Evolutionary conservation across 768 basidiomycete species (phyloP).

Genomic region (Nevesoporus exiguus): DNA sequence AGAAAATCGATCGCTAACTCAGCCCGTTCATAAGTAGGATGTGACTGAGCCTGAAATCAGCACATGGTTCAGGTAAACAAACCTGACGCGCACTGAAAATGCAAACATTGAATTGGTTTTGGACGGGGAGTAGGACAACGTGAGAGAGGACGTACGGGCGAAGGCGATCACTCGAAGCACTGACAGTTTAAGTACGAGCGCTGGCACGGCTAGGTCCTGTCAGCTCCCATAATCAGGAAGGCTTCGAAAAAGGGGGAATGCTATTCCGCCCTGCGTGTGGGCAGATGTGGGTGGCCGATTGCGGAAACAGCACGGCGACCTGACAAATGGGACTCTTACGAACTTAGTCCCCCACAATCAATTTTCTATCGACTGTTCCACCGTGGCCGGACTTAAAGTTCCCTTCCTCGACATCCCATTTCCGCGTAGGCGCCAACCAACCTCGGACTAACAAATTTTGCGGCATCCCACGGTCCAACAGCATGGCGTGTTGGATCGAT

Average conservation of each 20-base stretch:
- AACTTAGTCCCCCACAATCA: conserved; percentile 7
- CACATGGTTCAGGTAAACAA: not conserved
- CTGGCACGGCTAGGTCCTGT: conserved; percentile 15
- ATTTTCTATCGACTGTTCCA: not conserved
- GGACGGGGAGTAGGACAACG: not conserved
- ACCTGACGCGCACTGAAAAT: conserved; percentile 7
- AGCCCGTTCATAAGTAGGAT: conserved; percentile 12
- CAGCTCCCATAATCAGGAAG: conserved; percentile 15
- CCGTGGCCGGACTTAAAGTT: not conserved
- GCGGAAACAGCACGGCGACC: conserved; percentile 11
- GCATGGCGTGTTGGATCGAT: too few relatives aligned
- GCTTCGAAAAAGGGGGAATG: conserved; percentile 9
- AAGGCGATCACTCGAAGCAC: not conserved
- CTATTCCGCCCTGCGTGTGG: conserved; percentile 8
- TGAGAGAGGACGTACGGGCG: not conserved
- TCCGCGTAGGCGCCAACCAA: not conserved
- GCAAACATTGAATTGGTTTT: conserved; percentile 12
- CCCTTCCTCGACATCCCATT: not conserved
- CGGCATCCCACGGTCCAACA: too few relatives aligned
- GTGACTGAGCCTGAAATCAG: conserved; percentile 11
- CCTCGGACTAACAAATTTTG: too few relatives aligned
- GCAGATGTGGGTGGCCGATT: too few relatives aligned
- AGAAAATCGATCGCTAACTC: conserved; percentile 36
- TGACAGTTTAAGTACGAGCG: conserved; percentile 15
- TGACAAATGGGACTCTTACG: conserved; percentile 7